Evolutionary conservation across 495 filamentous ascomycete genomes (phyloP).

Genomic region (Aspergillus incahuasiensis): DNA sequence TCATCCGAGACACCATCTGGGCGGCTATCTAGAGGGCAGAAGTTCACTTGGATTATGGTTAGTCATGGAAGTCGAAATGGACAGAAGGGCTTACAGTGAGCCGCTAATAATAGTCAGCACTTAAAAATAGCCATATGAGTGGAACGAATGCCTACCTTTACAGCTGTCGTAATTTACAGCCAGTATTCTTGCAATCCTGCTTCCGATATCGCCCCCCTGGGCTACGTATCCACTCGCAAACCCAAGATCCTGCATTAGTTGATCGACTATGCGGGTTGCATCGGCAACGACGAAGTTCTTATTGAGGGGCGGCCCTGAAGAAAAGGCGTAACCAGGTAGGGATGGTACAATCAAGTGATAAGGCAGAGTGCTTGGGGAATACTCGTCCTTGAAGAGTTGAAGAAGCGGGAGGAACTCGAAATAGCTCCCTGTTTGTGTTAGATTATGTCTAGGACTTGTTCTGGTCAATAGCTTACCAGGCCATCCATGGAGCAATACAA

Average conservation of each 20-base stretch:
- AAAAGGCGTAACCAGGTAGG: slow-evolving; percentile 59
- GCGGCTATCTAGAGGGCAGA: slow-evolving; percentile 40
- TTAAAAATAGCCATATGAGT: neutral
- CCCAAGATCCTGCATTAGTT: slow-evolving; percentile 56
- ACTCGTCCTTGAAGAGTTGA: slow-evolving; percentile 43
- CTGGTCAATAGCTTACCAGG: slow-evolving; percentile 35
- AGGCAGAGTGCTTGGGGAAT: slow-evolving; percentile 50
- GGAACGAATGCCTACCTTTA: slow-evolving; percentile 30
- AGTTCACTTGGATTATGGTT: slow-evolving; percentile 25
- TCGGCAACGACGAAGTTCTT: slow-evolving; percentile 41
- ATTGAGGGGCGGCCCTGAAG: slow-evolving; percentile 46
- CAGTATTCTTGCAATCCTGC: slow-evolving; percentile 42
- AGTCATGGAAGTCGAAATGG: neutral
- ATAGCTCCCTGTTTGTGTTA: slow-evolving; percentile 14
- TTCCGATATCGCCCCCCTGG: slow-evolving; percentile 66
- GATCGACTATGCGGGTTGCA: slow-evolving; percentile 46
- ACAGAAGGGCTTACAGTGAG: slow-evolving; percentile 26
- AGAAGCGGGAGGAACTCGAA: slow-evolving; percentile 38
- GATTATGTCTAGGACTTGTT: neutral
- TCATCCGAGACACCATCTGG: slow-evolving; percentile 56
- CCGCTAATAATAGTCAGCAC: slow-evolving; percentile 20
- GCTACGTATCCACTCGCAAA: slow-evolving; percentile 57
- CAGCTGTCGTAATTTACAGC: slow-evolving; percentile 37
- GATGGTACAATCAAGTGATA: slow-evolving; percentile 66
- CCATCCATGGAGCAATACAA: slow-evolving; percentile 60